Evolutionary conservation across 1,139 yeast species (phyloP).

Genomic region (Geotrichum restrictum): DNA sequence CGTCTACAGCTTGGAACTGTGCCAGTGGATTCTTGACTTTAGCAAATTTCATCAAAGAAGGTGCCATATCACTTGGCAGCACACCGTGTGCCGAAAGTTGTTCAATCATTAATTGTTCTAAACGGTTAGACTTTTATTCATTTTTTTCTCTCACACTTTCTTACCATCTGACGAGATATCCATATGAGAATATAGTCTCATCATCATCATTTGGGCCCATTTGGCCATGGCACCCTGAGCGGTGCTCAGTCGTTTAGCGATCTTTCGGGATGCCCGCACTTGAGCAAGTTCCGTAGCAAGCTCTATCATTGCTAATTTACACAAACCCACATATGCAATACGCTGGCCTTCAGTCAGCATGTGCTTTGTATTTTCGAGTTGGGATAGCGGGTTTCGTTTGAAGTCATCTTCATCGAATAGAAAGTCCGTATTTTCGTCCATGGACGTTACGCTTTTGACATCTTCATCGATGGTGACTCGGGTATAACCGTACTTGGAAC

Average conservation of each 20-base stretch:
- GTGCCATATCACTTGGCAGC: constrained; percentile 64
- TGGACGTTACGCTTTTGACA: constrained; percentile 61
- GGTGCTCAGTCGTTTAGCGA: constrained; percentile 50
- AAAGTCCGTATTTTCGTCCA: constrained; percentile 78
- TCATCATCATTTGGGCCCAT: constrained; percentile 77
- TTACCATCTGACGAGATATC: constrained; percentile 53
- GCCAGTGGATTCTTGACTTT: constrained; percentile 33
- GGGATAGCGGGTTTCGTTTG: constrained; percentile 53
- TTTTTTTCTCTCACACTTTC: constrained; percentile 1
- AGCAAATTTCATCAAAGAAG: constrained; percentile 41
- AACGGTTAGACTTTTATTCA: constrained; percentile 13
- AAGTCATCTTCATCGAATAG: constrained; percentile 54
- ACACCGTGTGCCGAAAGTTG: constrained; percentile 81
- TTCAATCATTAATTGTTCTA: constrained; percentile 83
- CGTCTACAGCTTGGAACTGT: not conserved
- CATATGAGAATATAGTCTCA: constrained; percentile 75
- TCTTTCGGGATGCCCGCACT: constrained; percentile 51
- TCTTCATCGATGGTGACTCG: constrained; percentile 90
- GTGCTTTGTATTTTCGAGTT: constrained; percentile 72
- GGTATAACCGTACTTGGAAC: constrained; percentile 62
- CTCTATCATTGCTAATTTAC: constrained; percentile 68
- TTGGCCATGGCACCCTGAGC: constrained; percentile 77
- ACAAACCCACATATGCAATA: constrained; percentile 86
- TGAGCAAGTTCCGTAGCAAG: constrained; percentile 77
- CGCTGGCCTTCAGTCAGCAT: constrained; percentile 81